Conservation (phyloP, 2,329 filamentous ascomycete genomes). For the Fusarium nodosum region DNA sequence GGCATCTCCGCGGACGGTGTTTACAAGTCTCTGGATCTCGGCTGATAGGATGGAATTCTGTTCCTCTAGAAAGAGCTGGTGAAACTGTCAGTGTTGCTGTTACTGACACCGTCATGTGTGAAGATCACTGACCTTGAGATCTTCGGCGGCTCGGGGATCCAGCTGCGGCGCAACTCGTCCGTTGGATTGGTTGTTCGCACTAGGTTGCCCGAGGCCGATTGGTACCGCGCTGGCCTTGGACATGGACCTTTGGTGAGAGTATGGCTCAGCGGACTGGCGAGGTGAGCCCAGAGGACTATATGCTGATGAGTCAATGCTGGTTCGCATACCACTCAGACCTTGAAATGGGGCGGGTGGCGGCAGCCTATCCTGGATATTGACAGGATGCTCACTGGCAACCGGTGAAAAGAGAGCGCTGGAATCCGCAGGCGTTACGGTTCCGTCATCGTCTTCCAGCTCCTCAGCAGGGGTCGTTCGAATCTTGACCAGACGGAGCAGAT, state of each 20-base stretch:
- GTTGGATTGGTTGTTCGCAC: constrained; percentile 56
- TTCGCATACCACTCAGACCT: constrained; percentile 67
- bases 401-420: constrained; percentile 77
- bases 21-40: constrained; percentile 84
- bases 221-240: constrained; percentile 51
- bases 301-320: constrained; percentile 77
- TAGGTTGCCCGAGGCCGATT: constrained; percentile 57
- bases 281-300: constrained; percentile 82
- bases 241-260: constrained; percentile 51
- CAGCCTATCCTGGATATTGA: constrained; percentile 56
- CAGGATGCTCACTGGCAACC: constrained; percentile 59
- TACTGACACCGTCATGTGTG: neutral
- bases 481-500: constrained; percentile 86
- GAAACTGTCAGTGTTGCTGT: constrained; percentile 14
- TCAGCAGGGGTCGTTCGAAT: constrained; percentile 80
- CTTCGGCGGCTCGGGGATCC: constrained; percentile 60
- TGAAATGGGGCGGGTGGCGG: constrained; percentile 69
- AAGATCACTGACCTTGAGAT: constrained; percentile 60
- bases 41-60: constrained; percentile 84
- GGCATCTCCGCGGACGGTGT: constrained; percentile 75
- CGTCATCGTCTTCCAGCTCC: constrained; percentile 83
- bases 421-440: constrained; percentile 73
- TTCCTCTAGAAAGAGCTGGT: constrained; percentile 82
- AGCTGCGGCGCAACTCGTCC: constrained; percentile 56
- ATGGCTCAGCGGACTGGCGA: constrained; percentile 66